phyloP scores from a whole-genome alignment of 768 basidiomycete genomes.

The Xanthoconium stramineum region DNA sequence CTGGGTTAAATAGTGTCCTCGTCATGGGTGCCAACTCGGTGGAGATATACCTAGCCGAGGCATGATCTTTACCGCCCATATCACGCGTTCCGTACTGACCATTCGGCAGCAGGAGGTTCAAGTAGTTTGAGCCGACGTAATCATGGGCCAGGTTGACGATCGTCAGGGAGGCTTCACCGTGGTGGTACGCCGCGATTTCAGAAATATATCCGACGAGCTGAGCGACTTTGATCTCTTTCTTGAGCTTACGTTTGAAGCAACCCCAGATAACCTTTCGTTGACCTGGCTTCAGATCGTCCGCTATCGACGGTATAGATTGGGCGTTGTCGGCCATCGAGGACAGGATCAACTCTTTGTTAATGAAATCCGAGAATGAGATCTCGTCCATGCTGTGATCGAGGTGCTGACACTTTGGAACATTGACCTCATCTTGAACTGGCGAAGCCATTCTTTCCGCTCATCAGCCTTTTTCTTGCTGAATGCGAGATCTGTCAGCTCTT shows the following conservation, averaged over 20 bases:
- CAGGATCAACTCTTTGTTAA: slow-evolving; percentile 95
- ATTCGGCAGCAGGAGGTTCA: slow-evolving; percentile 81
- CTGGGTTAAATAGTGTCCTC: slow-evolving; percentile 72
- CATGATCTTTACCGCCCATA: slow-evolving; percentile 93
- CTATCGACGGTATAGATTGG: slow-evolving; percentile 92
- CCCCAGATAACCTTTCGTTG: slow-evolving; percentile 96
- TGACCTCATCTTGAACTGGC: slow-evolving; percentile 74
- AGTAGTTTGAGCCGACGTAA: slow-evolving; percentile 93
- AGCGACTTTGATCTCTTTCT: slow-evolving; percentile 90
- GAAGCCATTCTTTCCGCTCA: slow-evolving; percentile 96
- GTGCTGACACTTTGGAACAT: not conserved
- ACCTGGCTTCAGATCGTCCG: slow-evolving; percentile 95
- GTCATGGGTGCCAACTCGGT: slow-evolving; percentile 76
- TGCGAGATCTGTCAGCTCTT: slow-evolving; percentile 89
- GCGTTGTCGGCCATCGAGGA: slow-evolving; percentile 99
- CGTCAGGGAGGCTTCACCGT: slow-evolving; percentile 91
- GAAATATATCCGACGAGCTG: slow-evolving; percentile 95
- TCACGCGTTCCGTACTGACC: slow-evolving; percentile 97
- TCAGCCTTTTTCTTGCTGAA: slow-evolving; percentile 99
- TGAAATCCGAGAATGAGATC: slow-evolving; percentile 90
- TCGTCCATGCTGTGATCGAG: slow-evolving; percentile 85
- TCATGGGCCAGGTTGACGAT: slow-evolving; percentile 94
- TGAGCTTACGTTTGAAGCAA: slow-evolving; percentile 93
- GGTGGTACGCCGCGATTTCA: slow-evolving; percentile 94
- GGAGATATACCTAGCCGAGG: slow-evolving; percentile 94